Evolutionary conservation across 192 early-diverging fungal genomes (phyloP), one percentile per base, ranked within the genome.

Genomic region (Linnemannia schmuckeri): DNA sequence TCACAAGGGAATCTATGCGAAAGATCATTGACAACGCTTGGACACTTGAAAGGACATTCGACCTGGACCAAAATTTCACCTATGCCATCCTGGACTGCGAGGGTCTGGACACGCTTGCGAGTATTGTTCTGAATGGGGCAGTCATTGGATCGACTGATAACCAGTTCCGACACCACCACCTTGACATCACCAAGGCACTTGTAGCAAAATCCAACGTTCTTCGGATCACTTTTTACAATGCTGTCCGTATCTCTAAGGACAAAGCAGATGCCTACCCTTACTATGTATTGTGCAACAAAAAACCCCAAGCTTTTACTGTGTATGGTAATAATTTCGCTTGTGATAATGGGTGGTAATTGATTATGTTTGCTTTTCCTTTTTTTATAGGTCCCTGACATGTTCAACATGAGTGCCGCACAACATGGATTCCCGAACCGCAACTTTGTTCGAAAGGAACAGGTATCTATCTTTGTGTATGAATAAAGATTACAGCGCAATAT

Each of bases 71-170:
- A 4, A 27, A 22, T 0, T 71, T 69, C 33, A 7, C 41, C 0
- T 24, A 71, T n/a, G 77, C 73, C 22, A 7, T 88, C n/a, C 47
- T 92, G 10, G 76, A 79, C 35, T 90, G 90, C 72, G 91, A 92
- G 71, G 92, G 92, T 1, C 70, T 92, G 4, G 92, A 92, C 70
- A 91, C 92, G 6, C 57, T 91, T 66, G 89, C 92, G 13, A 82
- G 68, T 38, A 77, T 93, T 37, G 81, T 37, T 37, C 47, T 93
- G 17, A 93, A 93, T 70, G 90, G 82, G 0, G 70, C 18, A 1
- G n/a, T 13, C 7, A 77, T 93, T 41, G 86, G 72, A 6, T 76
- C 78, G 47, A 78, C 88, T 18, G 73, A 93, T 30, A 93, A 93
- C 76, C 90, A 90, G 90, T 93, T 92, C 55, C 66, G 86, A 38